Evolutionary conservation across 805 yeast species (phyloP).

Genomic region (Metschnikowia lunata): DNA sequence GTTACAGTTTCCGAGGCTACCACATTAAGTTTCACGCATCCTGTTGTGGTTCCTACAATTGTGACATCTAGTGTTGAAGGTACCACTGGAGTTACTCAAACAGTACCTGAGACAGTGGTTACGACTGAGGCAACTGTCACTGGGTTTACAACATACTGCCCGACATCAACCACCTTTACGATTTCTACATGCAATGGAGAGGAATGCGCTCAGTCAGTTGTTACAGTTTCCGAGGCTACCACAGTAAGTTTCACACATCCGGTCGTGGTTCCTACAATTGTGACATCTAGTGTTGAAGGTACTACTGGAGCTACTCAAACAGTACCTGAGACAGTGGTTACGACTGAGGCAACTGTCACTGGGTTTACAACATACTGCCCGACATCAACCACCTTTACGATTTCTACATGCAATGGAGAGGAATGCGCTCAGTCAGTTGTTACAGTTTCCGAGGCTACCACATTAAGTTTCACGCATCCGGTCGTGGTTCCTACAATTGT

Average conservation of each 20-base stretch:
- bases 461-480: constrained; percentile 31
- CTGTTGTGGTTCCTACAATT: constrained; percentile 17
- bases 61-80: constrained; percentile 16
- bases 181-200: constrained; percentile 30
- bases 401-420: constrained; percentile 29
- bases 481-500: constrained; percentile 27
- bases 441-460: constrained; percentile 28
- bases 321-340: not conserved
- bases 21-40: constrained; percentile 20
- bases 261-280: too few relatives aligned
- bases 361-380: constrained; percentile 2
- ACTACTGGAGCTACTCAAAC: too few relatives aligned
- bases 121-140: not conserved
- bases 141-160: too few relatives aligned
- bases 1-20: constrained; percentile 28
- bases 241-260: too few relatives aligned
- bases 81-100: too few relatives aligned
- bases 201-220: too few relatives aligned
- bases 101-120: not conserved
- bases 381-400: constrained; percentile 26
- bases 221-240: too few relatives aligned
- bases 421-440: constrained; percentile 25
- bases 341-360: constrained; percentile 4
- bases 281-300: too few relatives aligned
- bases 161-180: constrained; percentile 14